Percentiles rank a stretch among this genome's conserved stretches.
Conservation (phyloP, 208 protist species). For the Herpetomonas samuelpessoai region DNA sequence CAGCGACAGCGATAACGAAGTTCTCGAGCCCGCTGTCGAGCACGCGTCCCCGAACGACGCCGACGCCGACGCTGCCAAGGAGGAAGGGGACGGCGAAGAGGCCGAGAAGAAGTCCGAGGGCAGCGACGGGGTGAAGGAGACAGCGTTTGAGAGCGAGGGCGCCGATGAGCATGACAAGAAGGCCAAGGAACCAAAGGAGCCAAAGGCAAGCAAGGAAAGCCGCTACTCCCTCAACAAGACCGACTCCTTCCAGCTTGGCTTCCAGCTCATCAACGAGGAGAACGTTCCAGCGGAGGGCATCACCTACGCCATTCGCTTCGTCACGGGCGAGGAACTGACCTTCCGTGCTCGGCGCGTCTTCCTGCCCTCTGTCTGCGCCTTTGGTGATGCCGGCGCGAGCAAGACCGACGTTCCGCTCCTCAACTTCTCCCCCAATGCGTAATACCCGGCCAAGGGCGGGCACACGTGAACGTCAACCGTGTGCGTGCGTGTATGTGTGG, state of each 20-base stretch:
- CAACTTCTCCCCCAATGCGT: conserved; percentile 14
- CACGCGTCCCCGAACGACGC: neutral
- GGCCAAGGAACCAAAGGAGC: conserved; percentile 1
- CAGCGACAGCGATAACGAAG: neutral
- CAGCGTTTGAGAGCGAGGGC: conserved; percentile 1
- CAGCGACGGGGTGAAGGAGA: conserved; percentile 1
- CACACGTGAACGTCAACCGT: no score
- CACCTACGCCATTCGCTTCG: conserved; percentile 31
- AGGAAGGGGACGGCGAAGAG: neutral
- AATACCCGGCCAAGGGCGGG: no score
- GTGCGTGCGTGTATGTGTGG: no score
- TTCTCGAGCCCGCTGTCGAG: neutral
- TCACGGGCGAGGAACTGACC: conserved; percentile 35
- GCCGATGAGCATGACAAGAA: conserved; percentile 1
- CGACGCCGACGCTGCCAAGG: neutral
- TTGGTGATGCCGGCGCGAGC: conserved; percentile 19
- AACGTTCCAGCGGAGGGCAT: conserved; percentile 29
- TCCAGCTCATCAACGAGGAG: conserved; percentile 42
- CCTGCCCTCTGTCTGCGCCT: conserved; percentile 28
- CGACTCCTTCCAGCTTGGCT: conserved; percentile 35
- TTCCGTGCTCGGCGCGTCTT: conserved; percentile 45
- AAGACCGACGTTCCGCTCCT: conserved; percentile 11
- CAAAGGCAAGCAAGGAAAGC: conserved; percentile 8
- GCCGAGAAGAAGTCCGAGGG: conserved; percentile 9
- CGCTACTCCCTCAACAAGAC: conserved; percentile 23